A percentile compares a stretch with the other conserved stretches of the same genome.
These are phyloP conservation scores for Friedmanniomyces simplex DNA, from an alignment of 495 filamentous ascomycete genomes.

Conservation along the genomic window DNA sequence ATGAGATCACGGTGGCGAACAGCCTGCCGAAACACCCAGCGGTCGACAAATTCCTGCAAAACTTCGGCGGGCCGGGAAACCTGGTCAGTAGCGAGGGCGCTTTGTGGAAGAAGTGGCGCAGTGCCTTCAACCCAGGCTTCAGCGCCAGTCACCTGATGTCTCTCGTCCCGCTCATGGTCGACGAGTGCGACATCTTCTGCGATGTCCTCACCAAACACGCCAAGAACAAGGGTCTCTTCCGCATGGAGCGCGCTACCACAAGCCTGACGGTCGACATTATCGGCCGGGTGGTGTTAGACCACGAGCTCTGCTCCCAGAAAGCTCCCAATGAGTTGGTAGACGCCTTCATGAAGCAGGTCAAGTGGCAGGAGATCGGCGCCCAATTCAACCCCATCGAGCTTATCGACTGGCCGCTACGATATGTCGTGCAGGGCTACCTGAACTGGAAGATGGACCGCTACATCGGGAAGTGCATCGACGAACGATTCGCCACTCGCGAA, in stretches of 20 bases:
- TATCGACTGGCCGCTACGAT: slow-evolving; percentile 20
- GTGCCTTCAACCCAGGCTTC: slow-evolving; percentile 41
- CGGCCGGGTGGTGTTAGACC: slow-evolving; percentile 34
- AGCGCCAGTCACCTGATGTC: slow-evolving; percentile 31
- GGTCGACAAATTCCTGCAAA: slow-evolving; percentile 26
- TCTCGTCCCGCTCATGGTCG: slow-evolving; percentile 34
- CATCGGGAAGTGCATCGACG: slow-evolving; percentile 27
- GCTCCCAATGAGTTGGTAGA: slow-evolving; percentile 28
- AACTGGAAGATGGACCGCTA: slow-evolving; percentile 30
- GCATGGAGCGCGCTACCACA: slow-evolving; percentile 28
- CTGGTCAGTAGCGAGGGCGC: slow-evolving; percentile 31
- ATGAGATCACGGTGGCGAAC: slow-evolving; percentile 26
- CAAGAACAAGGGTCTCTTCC: slow-evolving; percentile 26
- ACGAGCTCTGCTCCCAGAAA: slow-evolving; percentile 27
- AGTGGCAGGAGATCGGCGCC: slow-evolving; percentile 17
- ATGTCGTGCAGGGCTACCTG: slow-evolving; percentile 24
- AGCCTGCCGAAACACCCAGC: slow-evolving; percentile 28
- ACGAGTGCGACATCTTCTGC: slow-evolving; percentile 32
- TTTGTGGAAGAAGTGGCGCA: slow-evolving; percentile 36
- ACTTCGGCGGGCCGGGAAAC: slow-evolving; percentile 29
- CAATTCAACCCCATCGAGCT: slow-evolving; percentile 21
- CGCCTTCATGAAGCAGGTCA: slow-evolving; percentile 27
- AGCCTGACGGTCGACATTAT: slow-evolving; percentile 38
- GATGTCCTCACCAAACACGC: slow-evolving; percentile 28
- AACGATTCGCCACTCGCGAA: slow-evolving; percentile 25